A percentile compares a stretch with the other conserved stretches of the same genome.
These are phyloP conservation scores for Pythium aquatile DNA, from an alignment of 352 stramenopile species.

Conservation along the genomic window DNA sequence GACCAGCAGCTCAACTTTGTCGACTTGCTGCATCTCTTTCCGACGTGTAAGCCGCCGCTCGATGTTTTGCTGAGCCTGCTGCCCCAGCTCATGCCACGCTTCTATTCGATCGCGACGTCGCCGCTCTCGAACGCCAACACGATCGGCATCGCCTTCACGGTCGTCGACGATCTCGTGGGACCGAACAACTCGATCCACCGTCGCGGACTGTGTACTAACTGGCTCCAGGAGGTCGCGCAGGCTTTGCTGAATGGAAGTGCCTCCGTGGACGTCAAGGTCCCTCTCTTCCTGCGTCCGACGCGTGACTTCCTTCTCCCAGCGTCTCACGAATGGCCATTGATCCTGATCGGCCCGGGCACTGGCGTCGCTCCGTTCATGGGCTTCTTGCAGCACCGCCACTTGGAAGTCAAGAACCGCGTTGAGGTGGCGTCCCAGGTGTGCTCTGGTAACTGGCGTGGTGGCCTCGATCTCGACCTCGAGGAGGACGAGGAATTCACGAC, in stretches of 20 bases:
- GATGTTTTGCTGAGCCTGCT: conserved; percentile 86
- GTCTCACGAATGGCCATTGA: conserved; percentile 77
- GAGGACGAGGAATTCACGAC: conserved; percentile 45
- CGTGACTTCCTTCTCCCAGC: conserved; percentile 90
- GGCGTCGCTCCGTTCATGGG: conserved; percentile 96
- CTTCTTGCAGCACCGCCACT: conserved; percentile 90
- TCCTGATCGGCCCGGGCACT: conserved; percentile 95
- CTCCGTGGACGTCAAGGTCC: conserved; percentile 34
- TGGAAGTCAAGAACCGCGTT: conserved; percentile 28
- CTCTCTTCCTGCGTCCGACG: conserved; percentile 90
- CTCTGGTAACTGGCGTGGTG: conserved; percentile 82
- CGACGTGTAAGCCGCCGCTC: conserved; percentile 88
- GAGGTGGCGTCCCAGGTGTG: conserved; percentile 32
- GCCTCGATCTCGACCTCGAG: conserved; percentile 38
- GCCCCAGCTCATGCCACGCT: conserved; percentile 89
- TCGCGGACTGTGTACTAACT: conserved; percentile 64
- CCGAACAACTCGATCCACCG: conserved; percentile 34
- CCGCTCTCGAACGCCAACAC: conserved; percentile 66
- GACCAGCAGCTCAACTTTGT: conserved; percentile 88
- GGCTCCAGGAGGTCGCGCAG: conserved; percentile 51
- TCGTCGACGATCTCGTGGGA: conserved; percentile 85
- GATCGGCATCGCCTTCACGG: conserved; percentile 89
- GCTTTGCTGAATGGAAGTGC: conserved; percentile 30
- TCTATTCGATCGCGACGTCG: conserved; percentile 95
- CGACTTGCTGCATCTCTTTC: conserved; percentile 92